A percentile compares a stretch with the other conserved stretches of the same genome.
These are phyloP conservation scores for Saksenaea oblongispora DNA, from an alignment of 371 early-diverging fungal genomes.

Conservation along the genomic window DNA sequence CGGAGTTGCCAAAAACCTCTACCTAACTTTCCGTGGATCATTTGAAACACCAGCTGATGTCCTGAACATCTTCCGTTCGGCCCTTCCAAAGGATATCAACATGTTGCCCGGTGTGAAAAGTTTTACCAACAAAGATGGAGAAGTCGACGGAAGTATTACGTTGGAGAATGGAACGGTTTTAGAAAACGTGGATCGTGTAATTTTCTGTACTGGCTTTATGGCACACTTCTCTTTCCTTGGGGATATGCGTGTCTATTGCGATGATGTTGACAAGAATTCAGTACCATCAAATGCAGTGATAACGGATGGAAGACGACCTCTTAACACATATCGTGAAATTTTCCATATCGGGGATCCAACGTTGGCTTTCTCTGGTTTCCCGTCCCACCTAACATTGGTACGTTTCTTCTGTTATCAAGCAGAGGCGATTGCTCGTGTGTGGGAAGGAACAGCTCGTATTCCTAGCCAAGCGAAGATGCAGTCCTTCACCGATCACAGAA, in stretches of 20 bases:
- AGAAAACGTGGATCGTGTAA: slow-evolving; percentile 56
- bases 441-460: slow-evolving; percentile 30
- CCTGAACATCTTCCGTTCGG: slow-evolving; percentile 21
- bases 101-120: slow-evolving; percentile 20
- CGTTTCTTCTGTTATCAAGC: slow-evolving; percentile 38
- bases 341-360: slow-evolving; percentile 43
- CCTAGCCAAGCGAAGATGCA: slow-evolving; percentile 26
- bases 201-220: slow-evolving; percentile 69
- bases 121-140: slow-evolving; percentile 27
- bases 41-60: slow-evolving; percentile 14
- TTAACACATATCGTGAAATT: slow-evolving; percentile 33
- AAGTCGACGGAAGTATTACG: slow-evolving; percentile 27
- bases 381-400: slow-evolving; percentile 18
- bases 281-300: neutral
- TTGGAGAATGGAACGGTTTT: slow-evolving; percentile 62
- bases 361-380: slow-evolving; percentile 32
- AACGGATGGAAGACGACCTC: slow-evolving; percentile 15
- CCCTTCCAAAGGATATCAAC: slow-evolving; percentile 19
- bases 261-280: neutral
- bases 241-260: slow-evolving; percentile 9
- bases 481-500: slow-evolving; percentile 12
- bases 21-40: slow-evolving; percentile 27
- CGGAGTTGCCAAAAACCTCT: slow-evolving; percentile 27
- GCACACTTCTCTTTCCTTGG: slow-evolving; percentile 55
- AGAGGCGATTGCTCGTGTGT: slow-evolving; percentile 38